These are phyloP conservation scores for Exophiala calicioides DNA, from an alignment of 2,329 filamentous ascomycete species.

Conservation along the genomic window DNA sequence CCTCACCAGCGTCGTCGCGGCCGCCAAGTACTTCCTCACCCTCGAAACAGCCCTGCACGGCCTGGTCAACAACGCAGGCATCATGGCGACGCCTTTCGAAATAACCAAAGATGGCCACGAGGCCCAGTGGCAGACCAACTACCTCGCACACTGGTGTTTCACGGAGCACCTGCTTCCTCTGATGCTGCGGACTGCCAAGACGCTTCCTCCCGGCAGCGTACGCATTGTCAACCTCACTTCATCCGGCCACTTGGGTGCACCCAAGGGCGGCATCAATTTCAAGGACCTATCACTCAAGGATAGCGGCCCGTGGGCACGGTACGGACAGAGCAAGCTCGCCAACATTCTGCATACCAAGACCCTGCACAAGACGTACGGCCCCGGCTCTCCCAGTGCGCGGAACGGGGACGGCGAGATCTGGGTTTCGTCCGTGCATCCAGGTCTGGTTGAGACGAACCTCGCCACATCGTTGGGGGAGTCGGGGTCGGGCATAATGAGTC, in stretches of 20 bases:
- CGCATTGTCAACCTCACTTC: slow-evolving; percentile 48
- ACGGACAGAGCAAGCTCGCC: slow-evolving; percentile 54
- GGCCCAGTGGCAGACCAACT: slow-evolving; percentile 47
- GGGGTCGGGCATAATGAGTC: slow-evolving; percentile 29
- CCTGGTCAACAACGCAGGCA: slow-evolving; percentile 32
- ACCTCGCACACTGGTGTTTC: slow-evolving; percentile 47
- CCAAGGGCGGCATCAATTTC: slow-evolving; percentile 39
- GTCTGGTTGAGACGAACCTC: slow-evolving; percentile 50
- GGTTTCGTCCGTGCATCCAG: slow-evolving; percentile 50
- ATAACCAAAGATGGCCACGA: slow-evolving; percentile 41
- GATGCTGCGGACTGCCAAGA: slow-evolving; percentile 29
- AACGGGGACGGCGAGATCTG: slow-evolving; percentile 42
- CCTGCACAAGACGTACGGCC: slow-evolving; percentile 43
- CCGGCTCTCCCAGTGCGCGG: slow-evolving; percentile 3
- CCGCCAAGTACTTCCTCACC: slow-evolving; percentile 36
- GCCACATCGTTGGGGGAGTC: slow-evolving; percentile 7
- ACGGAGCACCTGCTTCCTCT: slow-evolving; percentile 43
- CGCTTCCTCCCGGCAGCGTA: slow-evolving; percentile 39
- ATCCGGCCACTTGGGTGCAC: slow-evolving; percentile 28
- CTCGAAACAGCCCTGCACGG: slow-evolving; percentile 36
- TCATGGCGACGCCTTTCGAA: slow-evolving; percentile 35
- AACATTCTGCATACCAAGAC: slow-evolving; percentile 50
- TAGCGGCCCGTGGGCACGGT: slow-evolving; percentile 40
- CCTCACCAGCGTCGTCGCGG: slow-evolving; percentile 48
- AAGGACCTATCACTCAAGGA: slow-evolving; percentile 32